Base-by-base conservation (phyloP, 2,329 filamentous ascomycete species). In the Xylariaceae sp. region DNA sequence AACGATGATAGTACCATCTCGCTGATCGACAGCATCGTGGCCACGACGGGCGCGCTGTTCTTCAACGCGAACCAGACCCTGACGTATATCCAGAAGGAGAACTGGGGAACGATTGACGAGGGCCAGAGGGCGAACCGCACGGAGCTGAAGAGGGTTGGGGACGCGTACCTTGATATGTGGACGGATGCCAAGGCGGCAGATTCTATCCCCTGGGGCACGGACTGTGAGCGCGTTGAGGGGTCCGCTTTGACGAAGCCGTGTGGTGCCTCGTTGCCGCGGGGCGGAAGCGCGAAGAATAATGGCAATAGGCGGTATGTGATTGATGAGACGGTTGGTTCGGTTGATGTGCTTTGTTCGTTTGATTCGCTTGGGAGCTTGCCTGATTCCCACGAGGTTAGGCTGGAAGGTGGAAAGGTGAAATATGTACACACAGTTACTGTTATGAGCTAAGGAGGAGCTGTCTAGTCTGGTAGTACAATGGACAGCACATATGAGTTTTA, bases 141-240 rank as follows among this genome's bases (percentile, higher is more conserved):
- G 1, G 63, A 73, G 41, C 68, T 75, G 11, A 68, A 66, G 55
- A 65, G 70, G n/a, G 66, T 71, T 0, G 73, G 71, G 16, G 73
- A 75, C 26, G 71, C 70, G 1, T 75, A 75, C 47, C 67, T 75
- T 1, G 73, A 75, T 45, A 75, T 74, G 73, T 75, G 73, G 73
- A 73, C 72, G 2, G 69, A 74, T 51, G 61, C 64, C 0, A 68
- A 60, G n/a, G 73, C 72, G 0, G 70, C 71, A 0, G 70, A 70
- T 34, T 67, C 67, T 1, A 74, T 75, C 6, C 68, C 69, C 1
- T 75, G 72, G 73, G 72, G 72, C 4, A 69, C 69, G 1, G 65
- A 71, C 53, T 74, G 73, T 47, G 72, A 75, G 63, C 66, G 73
- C 2, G 71, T 74, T 6, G 73, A 75, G 56, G 72, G 73, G 2